Base-by-base conservation (phyloP, 768 basidiomycete species). In the Auricularia auricula-judae region DNA sequence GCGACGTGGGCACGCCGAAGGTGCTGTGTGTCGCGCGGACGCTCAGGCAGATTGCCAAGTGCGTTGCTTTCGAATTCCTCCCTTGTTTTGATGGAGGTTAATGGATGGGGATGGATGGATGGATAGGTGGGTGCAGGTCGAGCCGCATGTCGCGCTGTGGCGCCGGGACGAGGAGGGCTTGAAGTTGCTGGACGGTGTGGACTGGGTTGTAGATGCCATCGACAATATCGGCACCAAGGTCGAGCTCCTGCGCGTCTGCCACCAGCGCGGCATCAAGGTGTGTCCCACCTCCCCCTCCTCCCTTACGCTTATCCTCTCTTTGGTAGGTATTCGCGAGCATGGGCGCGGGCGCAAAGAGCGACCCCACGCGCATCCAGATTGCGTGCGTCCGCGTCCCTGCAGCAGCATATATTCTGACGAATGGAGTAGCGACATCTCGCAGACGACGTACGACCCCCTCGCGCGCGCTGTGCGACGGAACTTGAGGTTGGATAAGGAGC, bases 191-290 rank as follows among this genome's bases (percentile, higher is more conserved):
- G 86, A 87, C 42, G 94, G 86, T 33, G 89, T 87, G 1, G 93
- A 98, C 70, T 99, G 94, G 91, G 96, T 98, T 23, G 83, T 99
- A 85, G 96, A 99, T 74, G 94, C 94, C 4, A 99, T 98, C 65
- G 96, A 98, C 76, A 98, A 99, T 71, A 96, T 98, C 67, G 84
- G 89, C 59, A 96, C 96, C 0, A 98, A 99, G 73, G 93, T 97
- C 11, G 95, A 98, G 70, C 79, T 98, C 54, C 81, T 99, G 7
- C 86, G 89, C 65, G 88, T 95, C 74, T 99, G 96, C 70, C 83
- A 89, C 69, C 83, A 87, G 64, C 79, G 88, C 67, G 72, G 80
- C 18, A 85, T 98, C 74, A 93, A 91, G 78, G 92, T 89, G 59
- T 2, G 74, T 64, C 23, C 36, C 23, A 12, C 63, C 47, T 21